These are phyloP conservation scores for Penicillium vulpinum DNA, from an alignment of 2,329 filamentous ascomycete species.

Conservation along the genomic window DNA sequence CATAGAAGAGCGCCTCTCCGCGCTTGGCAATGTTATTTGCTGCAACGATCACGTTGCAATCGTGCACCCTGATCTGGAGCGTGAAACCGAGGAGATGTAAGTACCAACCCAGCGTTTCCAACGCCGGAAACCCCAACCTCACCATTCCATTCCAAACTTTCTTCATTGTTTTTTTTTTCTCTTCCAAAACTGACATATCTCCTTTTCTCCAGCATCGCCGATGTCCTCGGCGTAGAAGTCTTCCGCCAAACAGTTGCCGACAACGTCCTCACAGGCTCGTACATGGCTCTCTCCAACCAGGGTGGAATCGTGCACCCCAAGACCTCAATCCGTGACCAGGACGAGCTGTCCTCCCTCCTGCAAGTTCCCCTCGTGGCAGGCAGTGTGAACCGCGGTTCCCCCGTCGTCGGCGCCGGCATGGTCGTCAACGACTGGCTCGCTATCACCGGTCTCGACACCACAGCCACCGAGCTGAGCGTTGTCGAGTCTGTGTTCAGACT, in stretches of 20 bases:
- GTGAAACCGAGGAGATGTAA: constrained; percentile 93
- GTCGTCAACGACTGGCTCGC: constrained; percentile 98
- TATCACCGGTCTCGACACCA: constrained; percentile 89
- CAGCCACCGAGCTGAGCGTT: constrained; percentile 94
- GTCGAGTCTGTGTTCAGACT: constrained; percentile 95
- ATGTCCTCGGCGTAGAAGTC: constrained; percentile 69
- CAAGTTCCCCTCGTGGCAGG: constrained; percentile 96
- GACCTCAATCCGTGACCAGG: constrained; percentile 95
- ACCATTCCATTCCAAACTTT: background rate
- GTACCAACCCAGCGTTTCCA: background rate
- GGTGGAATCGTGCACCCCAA: constrained; percentile 97
- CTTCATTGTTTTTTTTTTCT: background rate
- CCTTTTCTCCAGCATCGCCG: constrained; percentile 64
- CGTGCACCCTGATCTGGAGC: constrained; percentile 92
- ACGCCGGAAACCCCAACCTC: background rate
- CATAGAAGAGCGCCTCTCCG: constrained; percentile 94
- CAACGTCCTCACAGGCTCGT: constrained; percentile 93
- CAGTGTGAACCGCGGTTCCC: constrained; percentile 86
- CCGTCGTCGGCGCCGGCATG: constrained; percentile 95
- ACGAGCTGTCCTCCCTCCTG: constrained; percentile 88
- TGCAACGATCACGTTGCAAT: constrained; percentile 96
- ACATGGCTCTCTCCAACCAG: constrained; percentile 95
- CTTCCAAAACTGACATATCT: background rate
- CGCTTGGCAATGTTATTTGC: constrained; percentile 95
- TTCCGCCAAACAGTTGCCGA: constrained; percentile 86